Evolutionary conservation across 768 basidiomycete genomes (phyloP).

Genomic region (Podaxis sp.): DNA sequence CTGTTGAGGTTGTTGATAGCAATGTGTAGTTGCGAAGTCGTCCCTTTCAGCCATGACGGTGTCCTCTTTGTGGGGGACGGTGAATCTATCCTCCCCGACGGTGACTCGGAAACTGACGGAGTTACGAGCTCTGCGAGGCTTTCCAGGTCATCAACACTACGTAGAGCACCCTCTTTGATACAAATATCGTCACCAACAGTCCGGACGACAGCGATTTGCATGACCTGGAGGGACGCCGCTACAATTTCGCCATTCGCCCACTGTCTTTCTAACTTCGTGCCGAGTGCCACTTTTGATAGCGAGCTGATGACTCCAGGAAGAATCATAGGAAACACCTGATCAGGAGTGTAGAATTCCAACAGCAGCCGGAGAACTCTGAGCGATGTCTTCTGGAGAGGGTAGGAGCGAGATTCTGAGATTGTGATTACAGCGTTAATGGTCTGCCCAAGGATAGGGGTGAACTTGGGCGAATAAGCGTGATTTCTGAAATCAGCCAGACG

Average conservation of each 20-base stretch:
- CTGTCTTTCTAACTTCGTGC: constrained; percentile 49
- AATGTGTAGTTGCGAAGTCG: constrained; percentile 79
- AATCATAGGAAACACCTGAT: constrained; percentile 57
- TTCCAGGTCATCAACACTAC: constrained; percentile 56
- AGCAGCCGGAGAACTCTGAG: constrained; percentile 58
- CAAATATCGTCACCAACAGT: constrained; percentile 73
- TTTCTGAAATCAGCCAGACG: constrained; percentile 36
- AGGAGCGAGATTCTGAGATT: constrained; percentile 53
- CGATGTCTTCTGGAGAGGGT: constrained; percentile 63
- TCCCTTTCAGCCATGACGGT: constrained; percentile 76
- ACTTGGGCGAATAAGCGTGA: constrained; percentile 45
- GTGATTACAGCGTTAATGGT: constrained; percentile 74
- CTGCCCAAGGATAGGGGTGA: constrained; percentile 81
- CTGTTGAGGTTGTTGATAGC: constrained; percentile 77
- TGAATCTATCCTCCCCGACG: constrained; percentile 23
- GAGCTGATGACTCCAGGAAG: constrained; percentile 83
- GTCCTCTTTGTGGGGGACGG: constrained; percentile 60
- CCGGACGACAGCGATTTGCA: constrained; percentile 53
- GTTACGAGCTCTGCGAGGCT: constrained; percentile 48
- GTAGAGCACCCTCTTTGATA: constrained; percentile 56
- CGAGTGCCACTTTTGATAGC: constrained; percentile 72
- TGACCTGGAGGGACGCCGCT: constrained; percentile 53
- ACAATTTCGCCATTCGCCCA: constrained; percentile 77
- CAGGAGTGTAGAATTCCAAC: constrained; percentile 58
- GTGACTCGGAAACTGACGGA: constrained; percentile 17